phyloP scores from a whole-genome alignment of 75 land plant species.

The Chamaecyparis obtusa region DNA sequence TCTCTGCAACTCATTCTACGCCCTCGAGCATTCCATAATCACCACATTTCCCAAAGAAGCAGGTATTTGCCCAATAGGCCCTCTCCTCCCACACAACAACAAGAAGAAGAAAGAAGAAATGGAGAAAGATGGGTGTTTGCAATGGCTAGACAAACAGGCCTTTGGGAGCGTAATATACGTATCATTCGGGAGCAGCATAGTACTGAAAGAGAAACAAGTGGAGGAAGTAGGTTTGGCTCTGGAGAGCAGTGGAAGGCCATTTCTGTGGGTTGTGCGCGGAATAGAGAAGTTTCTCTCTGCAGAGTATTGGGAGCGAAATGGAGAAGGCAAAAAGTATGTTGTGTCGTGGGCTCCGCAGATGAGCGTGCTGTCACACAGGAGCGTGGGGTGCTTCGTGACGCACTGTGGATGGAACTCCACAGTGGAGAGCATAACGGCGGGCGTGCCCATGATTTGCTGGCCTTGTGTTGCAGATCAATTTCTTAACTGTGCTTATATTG shows the following conservation, averaged over 20 bases:
- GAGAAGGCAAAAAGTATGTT: neutral
- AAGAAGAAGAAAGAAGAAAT: too few relatives aligned
- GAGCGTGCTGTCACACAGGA: conserved; percentile 17
- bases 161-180: conserved; percentile 2
- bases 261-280: conserved; percentile 13
- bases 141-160: conserved; percentile 1
- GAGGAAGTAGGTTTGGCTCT: neutral
- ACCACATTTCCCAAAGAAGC: neutral
- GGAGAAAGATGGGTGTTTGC: conserved; percentile 3
- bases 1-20: conserved; percentile 4
- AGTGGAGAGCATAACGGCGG: conserved; percentile 11
- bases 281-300: neutral
- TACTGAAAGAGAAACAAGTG: neutral
- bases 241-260: neutral
- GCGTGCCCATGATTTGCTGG: conserved; percentile 43
- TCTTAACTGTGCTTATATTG: conserved; percentile 15
- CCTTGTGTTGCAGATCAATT: conserved; percentile 27
- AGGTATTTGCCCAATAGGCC: neutral
- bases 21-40: neutral
- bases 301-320: neutral
- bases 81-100: neutral
- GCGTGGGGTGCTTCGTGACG: conserved; percentile 17
- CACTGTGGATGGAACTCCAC: conserved; percentile 24
- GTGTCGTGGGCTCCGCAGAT: conserved; percentile 25
- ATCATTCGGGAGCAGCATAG: conserved; percentile 15